Base-by-base conservation (phyloP, 768 basidiomycete species). In the Podaxis carcinomalis region DNA sequence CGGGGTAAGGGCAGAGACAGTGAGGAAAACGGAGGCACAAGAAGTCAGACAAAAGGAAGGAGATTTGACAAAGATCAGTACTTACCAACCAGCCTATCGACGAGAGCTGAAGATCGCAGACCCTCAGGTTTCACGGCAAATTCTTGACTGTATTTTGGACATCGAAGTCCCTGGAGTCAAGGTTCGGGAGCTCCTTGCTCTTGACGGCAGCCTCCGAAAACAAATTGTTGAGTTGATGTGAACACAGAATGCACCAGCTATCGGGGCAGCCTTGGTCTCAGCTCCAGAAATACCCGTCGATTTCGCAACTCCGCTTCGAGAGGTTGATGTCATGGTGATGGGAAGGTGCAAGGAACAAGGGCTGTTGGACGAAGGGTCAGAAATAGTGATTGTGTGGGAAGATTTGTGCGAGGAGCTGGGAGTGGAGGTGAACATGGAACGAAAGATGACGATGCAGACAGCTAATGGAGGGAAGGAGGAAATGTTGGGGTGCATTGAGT, bases 331-430 rank as follows among this genome's bases (percentile, higher is more conserved):
- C 4, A 16, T 44, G 11, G 54, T 66, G 7, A 50, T n/a, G 23
- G 63, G 63, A 27, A 35, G 23, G 27, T 5, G 32, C 3, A 56
- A n/a, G 16, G 57, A 58, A 39, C 19, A 58, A 32, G 64, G 58
- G n/a, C 51, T 65, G 27, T 32, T 67, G 32, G 63, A 67, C 39
- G 63, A 67, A 14, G 56, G 69, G 19, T 70, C 66, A 6, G 66
- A 71, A 36, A 70, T 72, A 19, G 67, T 72, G 16, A 57, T 72
- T 5, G 59, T 72, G 3, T 3, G 59, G 0, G 61, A 64, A 11
- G 67, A 71, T 37, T 25, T 66, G 21, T 67, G 28, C 2, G 25
- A 57, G 51, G 63, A 62, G 60, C 13, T 62, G 49, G 21, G 58
- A n/a, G 2, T 67, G 5, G 23, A 28, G 3, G 44, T 68, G 19